These are phyloP conservation scores for Lactarius vividus DNA, from an alignment of 768 basidiomycete species.

Conservation along the genomic window DNA sequence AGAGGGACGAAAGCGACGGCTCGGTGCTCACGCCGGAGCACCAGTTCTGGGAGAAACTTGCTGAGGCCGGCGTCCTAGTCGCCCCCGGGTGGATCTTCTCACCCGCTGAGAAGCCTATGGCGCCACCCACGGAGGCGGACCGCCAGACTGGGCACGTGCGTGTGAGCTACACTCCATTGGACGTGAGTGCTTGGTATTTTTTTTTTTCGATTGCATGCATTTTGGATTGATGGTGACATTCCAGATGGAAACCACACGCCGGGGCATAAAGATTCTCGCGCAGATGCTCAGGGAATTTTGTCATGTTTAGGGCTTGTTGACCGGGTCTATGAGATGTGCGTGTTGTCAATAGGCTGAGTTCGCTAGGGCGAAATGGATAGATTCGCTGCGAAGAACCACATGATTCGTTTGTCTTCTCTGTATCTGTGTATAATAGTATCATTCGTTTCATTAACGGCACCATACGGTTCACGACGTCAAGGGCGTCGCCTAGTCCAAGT, in stretches of 20 bases:
- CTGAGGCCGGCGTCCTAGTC: conserved; percentile 62
- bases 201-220: not conserved
- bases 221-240: not conserved
- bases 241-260: conserved; percentile 26
- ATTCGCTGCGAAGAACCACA: not conserved
- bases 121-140: conserved; percentile 9
- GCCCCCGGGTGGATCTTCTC: conserved; percentile 59
- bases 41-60: conserved; percentile 59
- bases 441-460: no score
- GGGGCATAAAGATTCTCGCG: conserved; percentile 20
- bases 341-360: no score
- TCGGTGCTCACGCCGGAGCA: conserved; percentile 47
- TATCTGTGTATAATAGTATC: no score
- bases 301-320: not conserved
- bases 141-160: conserved; percentile 50
- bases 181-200: conserved; percentile 38
- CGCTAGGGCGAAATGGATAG: not conserved
- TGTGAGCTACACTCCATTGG: conserved; percentile 52
- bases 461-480: no score
- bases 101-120: conserved; percentile 29
- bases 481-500: no score
- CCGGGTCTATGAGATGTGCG: no score
- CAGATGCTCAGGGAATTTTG: conserved; percentile 20
- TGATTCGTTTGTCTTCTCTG: not conserved
- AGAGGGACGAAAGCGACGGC: conserved; percentile 32